Base-by-base conservation (phyloP, 371 early-diverging fungal species). In the Syncephalastrum contaminatum region DNA sequence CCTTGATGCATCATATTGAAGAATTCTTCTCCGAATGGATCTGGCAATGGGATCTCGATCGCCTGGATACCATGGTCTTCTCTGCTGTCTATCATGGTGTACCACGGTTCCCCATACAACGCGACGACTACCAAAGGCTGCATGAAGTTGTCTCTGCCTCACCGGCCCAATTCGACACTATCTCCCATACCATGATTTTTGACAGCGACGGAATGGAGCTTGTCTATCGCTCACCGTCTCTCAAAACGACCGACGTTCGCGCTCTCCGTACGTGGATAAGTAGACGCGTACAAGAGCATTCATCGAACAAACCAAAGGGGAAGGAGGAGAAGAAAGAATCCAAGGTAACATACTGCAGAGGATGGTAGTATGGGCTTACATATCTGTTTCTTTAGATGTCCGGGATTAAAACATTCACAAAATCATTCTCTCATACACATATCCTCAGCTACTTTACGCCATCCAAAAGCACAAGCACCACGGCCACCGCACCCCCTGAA, bases 11-110 rank as follows among this genome's bases (percentile, higher is more conserved):
- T 43, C 58, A 58, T 13, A 73, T 79, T 46, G 85, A 84, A 59
- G 85, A 84, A 61, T 86, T 86, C 52, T 86, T 83, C 54, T 80
- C 80, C 4, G 73, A 80, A 14, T 84, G 85, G 87, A 83, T 86
- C 27, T 78, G 80, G 69, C 65, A 79, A 44, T 84, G 84, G 87
- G 81, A 86, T 55, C 83, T 84, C 63, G 83, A 83, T 66, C 71
- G 71, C n/a, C 45, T 66, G 36, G 74, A 72, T 52, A 68, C 59
- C 18, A 72, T 72, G 65, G 54, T 69, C 4, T 70, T 69, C 53
- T 46, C 60, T 2, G 65, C 70, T 15, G 71, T 77, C 1, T 75
- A 80, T 44, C 70, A 80, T 44, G 72, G 74, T 14, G 58, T 76
- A 0, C 80, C 82, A 50, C 62, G 67, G 8, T 64, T 75, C 7